These are phyloP conservation scores for Boletellus dicymbophilus DNA, from an alignment of 1,284 basidiomycete genomes.

Conservation along the genomic window DNA sequence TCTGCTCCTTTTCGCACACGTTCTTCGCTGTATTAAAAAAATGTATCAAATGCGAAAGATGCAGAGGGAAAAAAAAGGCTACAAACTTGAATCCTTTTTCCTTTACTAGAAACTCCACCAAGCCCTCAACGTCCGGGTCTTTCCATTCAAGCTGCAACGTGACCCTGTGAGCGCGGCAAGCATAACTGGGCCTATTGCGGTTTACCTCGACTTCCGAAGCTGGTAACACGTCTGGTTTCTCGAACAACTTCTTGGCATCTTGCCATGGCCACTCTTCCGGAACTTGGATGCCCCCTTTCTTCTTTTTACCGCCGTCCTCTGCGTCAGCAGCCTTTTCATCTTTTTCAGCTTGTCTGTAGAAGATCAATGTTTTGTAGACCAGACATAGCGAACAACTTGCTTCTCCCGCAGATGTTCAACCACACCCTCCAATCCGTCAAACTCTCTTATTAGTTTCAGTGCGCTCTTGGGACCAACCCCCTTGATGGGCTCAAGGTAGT, in stretches of 20 bases:
- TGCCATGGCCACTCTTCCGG: constrained; percentile 98
- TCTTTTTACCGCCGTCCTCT: constrained; percentile 45
- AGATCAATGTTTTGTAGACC: constrained; percentile 1
- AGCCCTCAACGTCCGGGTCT: constrained; percentile 89
- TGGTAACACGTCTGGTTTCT: constrained; percentile 87
- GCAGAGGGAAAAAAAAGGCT: not conserved
- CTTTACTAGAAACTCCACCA: constrained; percentile 92
- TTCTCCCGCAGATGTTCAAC: constrained; percentile 82
- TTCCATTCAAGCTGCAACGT: constrained; percentile 86
- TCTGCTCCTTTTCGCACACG: constrained; percentile 95
- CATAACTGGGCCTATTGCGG: not conserved
- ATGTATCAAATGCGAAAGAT: not conserved
- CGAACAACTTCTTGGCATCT: constrained; percentile 90
- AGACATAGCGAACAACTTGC: constrained; percentile 39
- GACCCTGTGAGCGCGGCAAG: not conserved
- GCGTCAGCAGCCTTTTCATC: constrained; percentile 51
- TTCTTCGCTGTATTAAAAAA: constrained; percentile 72
- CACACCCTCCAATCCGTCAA: constrained; percentile 81
- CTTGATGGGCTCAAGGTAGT: constrained; percentile 96
- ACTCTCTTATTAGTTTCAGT: constrained; percentile 89
- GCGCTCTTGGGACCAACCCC: constrained; percentile 97
- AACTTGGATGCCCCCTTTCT: constrained; percentile 74
- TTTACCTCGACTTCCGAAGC: constrained; percentile 86
- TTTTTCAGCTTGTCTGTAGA: constrained; percentile 47
- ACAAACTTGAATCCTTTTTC: constrained; percentile 96